A percentile compares a stretch with the other conserved stretches of the same genome.
Evolutionary conservation across 495 filamentous ascomycete species (phyloP).

Genomic region (Baudoinia panamericana): DNA sequence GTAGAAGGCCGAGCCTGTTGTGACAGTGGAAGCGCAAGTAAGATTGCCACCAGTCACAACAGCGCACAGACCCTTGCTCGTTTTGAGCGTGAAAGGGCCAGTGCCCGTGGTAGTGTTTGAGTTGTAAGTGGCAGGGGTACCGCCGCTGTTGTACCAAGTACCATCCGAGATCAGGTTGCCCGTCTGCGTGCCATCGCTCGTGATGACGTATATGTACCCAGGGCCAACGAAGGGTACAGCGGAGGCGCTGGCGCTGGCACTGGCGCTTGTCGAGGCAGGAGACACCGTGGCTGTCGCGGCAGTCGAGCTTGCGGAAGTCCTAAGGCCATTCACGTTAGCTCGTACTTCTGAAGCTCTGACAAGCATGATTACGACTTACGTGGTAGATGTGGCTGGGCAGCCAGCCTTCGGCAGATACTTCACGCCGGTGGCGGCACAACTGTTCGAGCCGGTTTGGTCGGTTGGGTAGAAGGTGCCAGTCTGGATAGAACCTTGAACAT

Average conservation of each 20-base stretch:
- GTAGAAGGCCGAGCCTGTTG: background rate
- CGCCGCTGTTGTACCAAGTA: slow-evolving; percentile 48
- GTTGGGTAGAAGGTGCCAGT: slow-evolving; percentile 61
- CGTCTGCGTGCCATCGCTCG: slow-evolving; percentile 31
- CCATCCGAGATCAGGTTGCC: slow-evolving; percentile 59
- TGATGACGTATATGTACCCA: slow-evolving; percentile 45
- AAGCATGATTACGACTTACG: no score
- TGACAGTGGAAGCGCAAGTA: background rate
- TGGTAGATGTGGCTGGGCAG: no score
- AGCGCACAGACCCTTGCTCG: slow-evolving; percentile 26
- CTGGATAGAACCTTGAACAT: slow-evolving; percentile 63
- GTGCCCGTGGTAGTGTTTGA: slow-evolving; percentile 18
- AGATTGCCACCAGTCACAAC: slow-evolving; percentile 3
- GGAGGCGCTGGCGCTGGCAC: slow-evolving; percentile 3
- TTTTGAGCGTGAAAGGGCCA: slow-evolving; percentile 21
- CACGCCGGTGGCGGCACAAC: no score
- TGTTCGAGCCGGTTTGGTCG: slow-evolving; percentile 14
- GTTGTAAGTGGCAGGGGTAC: slow-evolving; percentile 57
- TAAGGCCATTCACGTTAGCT: no score
- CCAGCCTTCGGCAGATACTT: no score
- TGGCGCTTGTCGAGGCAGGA: background rate
- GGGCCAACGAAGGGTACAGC: slow-evolving; percentile 35
- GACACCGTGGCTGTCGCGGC: slow-evolving; percentile 27
- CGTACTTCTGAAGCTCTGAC: no score
- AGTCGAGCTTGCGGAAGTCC: slow-evolving; percentile 19